Conservation (phyloP, 345 rosid species). For the Gossypium ekmanianum region DNA sequence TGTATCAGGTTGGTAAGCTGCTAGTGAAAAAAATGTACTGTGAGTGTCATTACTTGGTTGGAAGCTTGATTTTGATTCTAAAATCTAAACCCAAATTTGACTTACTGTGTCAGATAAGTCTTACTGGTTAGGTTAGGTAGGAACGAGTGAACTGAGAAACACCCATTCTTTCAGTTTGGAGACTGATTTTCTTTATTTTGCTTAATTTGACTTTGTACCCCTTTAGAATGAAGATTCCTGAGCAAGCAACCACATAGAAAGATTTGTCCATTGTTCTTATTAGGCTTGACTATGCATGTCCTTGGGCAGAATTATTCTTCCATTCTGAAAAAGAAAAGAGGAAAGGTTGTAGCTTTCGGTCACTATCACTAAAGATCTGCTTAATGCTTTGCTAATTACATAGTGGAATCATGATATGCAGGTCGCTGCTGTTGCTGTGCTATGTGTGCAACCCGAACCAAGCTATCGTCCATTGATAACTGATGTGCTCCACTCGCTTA, state of each 20-base stretch:
- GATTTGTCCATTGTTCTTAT: background rate
- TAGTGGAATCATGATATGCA: constrained; percentile 26
- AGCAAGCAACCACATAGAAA: background rate
- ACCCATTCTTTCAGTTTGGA: background rate
- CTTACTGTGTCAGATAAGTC: background rate
- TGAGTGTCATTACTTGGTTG: background rate
- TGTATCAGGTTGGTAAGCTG: constrained; percentile 69
- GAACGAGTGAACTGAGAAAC: constrained; percentile 3
- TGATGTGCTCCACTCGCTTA: constrained; percentile 81
- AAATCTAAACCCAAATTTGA: background rate
- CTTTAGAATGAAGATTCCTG: background rate
- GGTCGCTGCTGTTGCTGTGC: constrained; percentile 95
- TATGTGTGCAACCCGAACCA: constrained; percentile 93
- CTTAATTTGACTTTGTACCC: background rate
- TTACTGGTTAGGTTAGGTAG: constrained; percentile 10
- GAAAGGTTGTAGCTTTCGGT: background rate
- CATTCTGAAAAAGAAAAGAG: background rate
- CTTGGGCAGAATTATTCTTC: background rate
- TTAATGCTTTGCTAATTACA: background rate
- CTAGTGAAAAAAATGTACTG: background rate
- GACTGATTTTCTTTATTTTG: background rate
- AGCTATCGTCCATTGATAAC: constrained; percentile 84
- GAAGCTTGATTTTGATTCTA: background rate
- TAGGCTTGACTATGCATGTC: constrained; percentile 11
- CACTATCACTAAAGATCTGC: background rate